Conservation (phyloP, 2,329 filamentous ascomycete genomes). For the Penicillium corylophilum region DNA sequence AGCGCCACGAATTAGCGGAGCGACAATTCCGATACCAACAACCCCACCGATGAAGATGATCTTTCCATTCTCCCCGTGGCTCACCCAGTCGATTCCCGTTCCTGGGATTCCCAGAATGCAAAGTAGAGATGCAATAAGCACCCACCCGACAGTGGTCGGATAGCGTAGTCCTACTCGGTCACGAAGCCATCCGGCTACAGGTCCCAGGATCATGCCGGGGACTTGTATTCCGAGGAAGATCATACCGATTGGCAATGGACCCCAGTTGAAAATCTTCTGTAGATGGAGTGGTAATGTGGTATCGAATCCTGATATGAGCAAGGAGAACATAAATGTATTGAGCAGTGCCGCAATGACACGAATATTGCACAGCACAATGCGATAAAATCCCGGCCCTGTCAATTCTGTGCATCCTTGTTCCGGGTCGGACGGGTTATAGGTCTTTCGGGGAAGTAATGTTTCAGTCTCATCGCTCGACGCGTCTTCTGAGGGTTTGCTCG, state of each 20-base stretch:
- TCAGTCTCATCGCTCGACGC: neutral
- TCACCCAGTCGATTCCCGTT: constrained; percentile 25
- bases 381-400: neutral
- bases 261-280: constrained; percentile 53
- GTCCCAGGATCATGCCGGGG: constrained; percentile 57
- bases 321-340: constrained; percentile 47
- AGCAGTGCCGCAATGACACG: constrained; percentile 45
- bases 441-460: neutral
- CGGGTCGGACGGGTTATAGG: neutral
- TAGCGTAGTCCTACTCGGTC: constrained; percentile 21
- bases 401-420: neutral
- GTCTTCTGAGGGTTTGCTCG: neutral
- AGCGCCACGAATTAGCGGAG: constrained; percentile 24
- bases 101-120: constrained; percentile 27
- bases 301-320: constrained; percentile 55
- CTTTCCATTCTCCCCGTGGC: constrained; percentile 17
- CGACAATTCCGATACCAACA: constrained; percentile 19
- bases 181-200: constrained; percentile 54
- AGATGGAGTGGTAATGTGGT: constrained; percentile 57
- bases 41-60: constrained; percentile 20
- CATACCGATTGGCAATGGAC: constrained; percentile 55
- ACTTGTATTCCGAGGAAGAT: constrained; percentile 59
- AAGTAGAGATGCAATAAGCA: constrained; percentile 17
- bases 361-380: constrained; percentile 39
- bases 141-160: constrained; percentile 23